Evolutionary conservation across 306 rosid genomes (phyloP).

Genomic region (Ormosia semicastrata): DNA sequence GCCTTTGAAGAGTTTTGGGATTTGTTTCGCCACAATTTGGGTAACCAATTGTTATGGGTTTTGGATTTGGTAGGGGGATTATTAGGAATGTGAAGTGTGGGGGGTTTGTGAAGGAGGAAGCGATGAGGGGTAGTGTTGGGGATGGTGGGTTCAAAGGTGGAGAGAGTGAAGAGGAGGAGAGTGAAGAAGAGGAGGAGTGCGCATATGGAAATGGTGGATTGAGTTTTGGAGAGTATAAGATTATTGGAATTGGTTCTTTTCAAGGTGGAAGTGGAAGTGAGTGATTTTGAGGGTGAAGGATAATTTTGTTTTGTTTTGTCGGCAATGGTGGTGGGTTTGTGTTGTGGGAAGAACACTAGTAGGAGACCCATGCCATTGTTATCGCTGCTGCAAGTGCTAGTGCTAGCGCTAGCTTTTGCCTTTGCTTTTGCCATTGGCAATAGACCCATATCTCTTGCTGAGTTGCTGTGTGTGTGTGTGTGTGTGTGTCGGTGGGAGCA

Average conservation of each 20-base stretch:
- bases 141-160: constrained; percentile 67
- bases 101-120: constrained; percentile 25
- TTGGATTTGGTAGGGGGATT: background rate
- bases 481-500: background rate
- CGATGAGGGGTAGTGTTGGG: constrained; percentile 29
- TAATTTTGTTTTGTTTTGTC: constrained; percentile 35
- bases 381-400: background rate
- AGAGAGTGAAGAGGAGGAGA: constrained; percentile 81
- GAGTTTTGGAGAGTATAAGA: constrained; percentile 54
- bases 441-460: constrained; percentile 12
- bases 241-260: constrained; percentile 34
- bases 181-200: constrained; percentile 69
- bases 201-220: constrained; percentile 76
- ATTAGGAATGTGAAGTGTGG: background rate
- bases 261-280: background rate
- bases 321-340: constrained; percentile 35
- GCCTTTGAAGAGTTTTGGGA: background rate
- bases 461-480: background rate
- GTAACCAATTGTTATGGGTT: constrained; percentile 14
- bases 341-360: constrained; percentile 69
- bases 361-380: constrained; percentile 65
- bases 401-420: background rate
- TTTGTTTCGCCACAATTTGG: constrained; percentile 34
- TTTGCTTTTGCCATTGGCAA: constrained; percentile 27
- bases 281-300: constrained; percentile 26